Evolutionary conservation across 1,284 basidiomycete genomes (phyloP).

Genomic region (Meira miltonrushii): DNA sequence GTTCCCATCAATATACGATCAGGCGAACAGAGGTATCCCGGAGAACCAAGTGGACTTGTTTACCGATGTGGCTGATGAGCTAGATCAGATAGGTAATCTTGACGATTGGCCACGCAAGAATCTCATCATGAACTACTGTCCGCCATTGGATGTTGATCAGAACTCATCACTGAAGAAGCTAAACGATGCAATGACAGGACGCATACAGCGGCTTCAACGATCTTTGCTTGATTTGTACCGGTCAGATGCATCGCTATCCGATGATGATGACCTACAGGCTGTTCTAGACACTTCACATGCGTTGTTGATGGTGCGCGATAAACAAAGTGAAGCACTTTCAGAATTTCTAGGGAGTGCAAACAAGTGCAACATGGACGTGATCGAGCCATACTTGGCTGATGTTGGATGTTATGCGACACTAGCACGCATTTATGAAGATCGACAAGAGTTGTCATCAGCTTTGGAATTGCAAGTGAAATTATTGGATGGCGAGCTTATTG

Average conservation of each 20-base stretch:
- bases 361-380: slow-evolving; percentile 19
- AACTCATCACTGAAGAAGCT: slow-evolving; percentile 17
- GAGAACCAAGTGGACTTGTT: neutral
- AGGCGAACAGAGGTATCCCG: neutral
- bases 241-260: neutral
- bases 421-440: slow-evolving; percentile 18
- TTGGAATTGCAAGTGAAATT: slow-evolving; percentile 26
- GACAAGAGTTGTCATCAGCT: slow-evolving; percentile 17
- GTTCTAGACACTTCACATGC: slow-evolving; percentile 14
- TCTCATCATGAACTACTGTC: slow-evolving; percentile 32
- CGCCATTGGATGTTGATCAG: slow-evolving; percentile 18
- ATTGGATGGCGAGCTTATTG: slow-evolving; percentile 27
- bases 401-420: slow-evolving; percentile 17
- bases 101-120: slow-evolving; percentile 18
- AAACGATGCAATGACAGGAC: slow-evolving; percentile 12
- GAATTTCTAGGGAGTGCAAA: slow-evolving; percentile 18
- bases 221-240: slow-evolving; percentile 3
- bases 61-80: neutral
- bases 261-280: neutral
- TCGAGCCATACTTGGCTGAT: slow-evolving; percentile 16
- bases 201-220: slow-evolving; percentile 27
- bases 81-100: neutral
- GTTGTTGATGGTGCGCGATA: slow-evolving; percentile 1
- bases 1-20: neutral
- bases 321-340: slow-evolving; percentile 14